Evolutionary conservation across 495 filamentous ascomycete species (phyloP), one percentile per base, ranked within the genome.

Genomic region (Ascobolus immersus): DNA sequence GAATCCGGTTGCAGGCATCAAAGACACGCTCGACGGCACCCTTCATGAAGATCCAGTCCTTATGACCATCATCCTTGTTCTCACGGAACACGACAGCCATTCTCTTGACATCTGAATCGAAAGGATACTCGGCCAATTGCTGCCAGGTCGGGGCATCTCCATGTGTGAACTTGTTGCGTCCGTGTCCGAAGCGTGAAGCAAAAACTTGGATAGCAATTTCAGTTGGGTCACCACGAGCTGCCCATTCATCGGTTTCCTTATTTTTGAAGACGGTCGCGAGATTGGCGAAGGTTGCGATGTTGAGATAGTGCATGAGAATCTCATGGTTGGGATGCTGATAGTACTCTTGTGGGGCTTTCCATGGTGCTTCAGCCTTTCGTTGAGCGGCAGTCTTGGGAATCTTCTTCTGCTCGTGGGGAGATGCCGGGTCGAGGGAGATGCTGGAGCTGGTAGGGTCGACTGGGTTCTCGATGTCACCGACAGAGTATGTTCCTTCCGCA

Each of bases 191-290:
- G 12, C 71, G 63, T 25, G 53, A 58, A 4, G 70, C 61, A 41
- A 75, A 71, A 2, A 75, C 70, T 43, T 76, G 69, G 34, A 76
- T 68, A 7, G 71, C 70, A 39, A 73, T 71, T 38, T 75, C 69
- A 0, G 71, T 76, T 5, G 71, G 71, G 36, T 73, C 69, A 14
- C 71, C 71, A 18, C 60, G 61, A 18, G 68, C 65, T 34, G 62
- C 54, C 71, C 71, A 76, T 37, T 55, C 53, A 3, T 55, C 49
- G 9, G 55, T 48, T 10, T 60, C 52, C 12, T 52, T 44, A 5
- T 52, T 51, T 32, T 57, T 46, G 36, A 61, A 56, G 3, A 74
- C 55, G 33, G 59, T 61, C 12, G 71, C 70, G 12, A 76, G 57
- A 37, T 76, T 76, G 12, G 68, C 69, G 37, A 76, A 64, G 1